Base-by-base conservation (phyloP, 768 basidiomycete species). In the Mycena belliarum region DNA sequence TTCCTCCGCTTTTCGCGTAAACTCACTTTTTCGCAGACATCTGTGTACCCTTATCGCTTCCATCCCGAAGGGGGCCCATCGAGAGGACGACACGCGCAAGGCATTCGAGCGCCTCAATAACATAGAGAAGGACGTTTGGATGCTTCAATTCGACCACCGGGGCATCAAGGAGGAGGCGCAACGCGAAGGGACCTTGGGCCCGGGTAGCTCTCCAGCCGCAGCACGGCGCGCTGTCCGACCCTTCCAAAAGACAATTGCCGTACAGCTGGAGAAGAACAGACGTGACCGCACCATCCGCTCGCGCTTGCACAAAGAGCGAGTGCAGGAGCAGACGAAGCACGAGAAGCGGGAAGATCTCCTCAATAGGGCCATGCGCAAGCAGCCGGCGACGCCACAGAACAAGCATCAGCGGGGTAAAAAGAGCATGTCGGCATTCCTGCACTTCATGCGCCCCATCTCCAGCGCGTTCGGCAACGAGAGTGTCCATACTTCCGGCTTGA, bases 401-500 rank as follows among this genome's bases (percentile, higher is more conserved):
- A 90, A 91, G 71, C 87, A 88, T 54, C 89, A 91, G 60, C 81
- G 89, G n/a, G 85, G 87, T 72, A 93, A 93, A 81, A 90, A 91
- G 73, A 92, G 89, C 75, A 88, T 92, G 78, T 92, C 86, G 0
- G 87, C 89, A 6, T 88, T 93, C 71, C 81, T 93, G 73, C 88
- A 85, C 65, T 79, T 93, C 74, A 93, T 93, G 87, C 82, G 91
- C n/a, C 92, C 91, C 2, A 86, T 93, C 49, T 94, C 92, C 16
- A 92, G 85, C 59, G 92, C 92, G 2, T 93, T 93, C 66, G 85
- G 85, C 20, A 82, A 86, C 43, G 86, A 89, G 47, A 76, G 79
- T 25, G 71, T 78, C 18, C 75, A 77, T 24, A 52, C 75, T 6
- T 66, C 76, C n/a, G 68, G 70, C 4, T 46, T 75, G 58, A 87